Percentiles rank a stretch among this genome's conserved stretches.
These are phyloP conservation scores for Bacidia gigantensis DNA, from an alignment of 495 filamentous ascomycete genomes.

Conservation along the genomic window DNA sequence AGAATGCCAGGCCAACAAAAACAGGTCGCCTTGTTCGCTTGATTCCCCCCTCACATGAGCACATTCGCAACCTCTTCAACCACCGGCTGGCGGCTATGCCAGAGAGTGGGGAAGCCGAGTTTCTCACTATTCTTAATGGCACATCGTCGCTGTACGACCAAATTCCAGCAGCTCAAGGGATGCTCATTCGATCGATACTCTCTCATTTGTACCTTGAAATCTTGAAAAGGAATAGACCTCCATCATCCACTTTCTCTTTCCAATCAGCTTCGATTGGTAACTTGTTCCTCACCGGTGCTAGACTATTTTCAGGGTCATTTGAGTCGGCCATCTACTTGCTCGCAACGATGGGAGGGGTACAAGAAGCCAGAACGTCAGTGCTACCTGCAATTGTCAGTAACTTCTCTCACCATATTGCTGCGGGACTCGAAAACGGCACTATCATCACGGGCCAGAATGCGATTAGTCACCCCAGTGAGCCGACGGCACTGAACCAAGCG, in stretches of 20 bases:
- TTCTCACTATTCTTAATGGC: conserved; percentile 81
- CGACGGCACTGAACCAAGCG: conserved; percentile 31
- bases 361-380: conserved; percentile 52
- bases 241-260: conserved; percentile 73
- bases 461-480: conserved; percentile 69
- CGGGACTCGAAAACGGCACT: conserved; percentile 59
- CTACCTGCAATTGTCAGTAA: conserved; percentile 88
- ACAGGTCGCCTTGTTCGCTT: conserved; percentile 78
- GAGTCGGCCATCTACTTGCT: conserved; percentile 74
- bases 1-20: neutral
- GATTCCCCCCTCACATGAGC: conserved; percentile 56
- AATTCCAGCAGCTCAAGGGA: conserved; percentile 72
- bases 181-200: conserved; percentile 82
- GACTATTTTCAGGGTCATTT: conserved; percentile 68
- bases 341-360: conserved; percentile 66
- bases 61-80: conserved; percentile 74
- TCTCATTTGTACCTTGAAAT: conserved; percentile 83
- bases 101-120: conserved; percentile 41
- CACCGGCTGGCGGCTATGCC: conserved; percentile 49
- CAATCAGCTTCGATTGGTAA: conserved; percentile 83
- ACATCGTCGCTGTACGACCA: conserved; percentile 58
- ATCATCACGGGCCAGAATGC: conserved; percentile 84
- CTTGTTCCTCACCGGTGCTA: conserved; percentile 74
- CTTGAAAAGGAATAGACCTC: conserved; percentile 65
- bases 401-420: conserved; percentile 86